Evolutionary conservation across 768 basidiomycete species (phyloP).

Genomic region (Mycena olivaceomarginata): DNA sequence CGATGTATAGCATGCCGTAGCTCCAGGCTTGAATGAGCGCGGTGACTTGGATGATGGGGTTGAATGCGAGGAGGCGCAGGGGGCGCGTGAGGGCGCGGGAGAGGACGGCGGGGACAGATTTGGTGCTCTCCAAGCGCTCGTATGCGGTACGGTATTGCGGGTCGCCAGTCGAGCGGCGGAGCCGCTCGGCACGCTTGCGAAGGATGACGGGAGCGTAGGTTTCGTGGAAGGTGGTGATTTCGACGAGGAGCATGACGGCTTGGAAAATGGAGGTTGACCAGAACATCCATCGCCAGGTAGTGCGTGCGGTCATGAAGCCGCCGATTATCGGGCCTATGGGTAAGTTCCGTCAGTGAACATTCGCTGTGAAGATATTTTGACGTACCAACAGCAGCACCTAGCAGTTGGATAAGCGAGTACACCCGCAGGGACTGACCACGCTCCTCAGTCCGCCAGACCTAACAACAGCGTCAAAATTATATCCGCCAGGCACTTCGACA

Average conservation of each 20-base stretch:
- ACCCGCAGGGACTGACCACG: background rate
- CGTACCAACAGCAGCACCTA: background rate
- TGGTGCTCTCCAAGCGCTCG: background rate
- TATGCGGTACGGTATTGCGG: background rate
- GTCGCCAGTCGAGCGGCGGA: background rate
- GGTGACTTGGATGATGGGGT: background rate
- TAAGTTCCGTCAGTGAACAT: background rate
- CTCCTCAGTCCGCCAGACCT: conserved; percentile 1
- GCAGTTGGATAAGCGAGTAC: background rate
- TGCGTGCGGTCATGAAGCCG: conserved; percentile 7
- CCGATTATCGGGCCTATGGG: background rate
- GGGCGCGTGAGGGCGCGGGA: background rate
- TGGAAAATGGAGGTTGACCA: background rate
- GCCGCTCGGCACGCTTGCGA: background rate
- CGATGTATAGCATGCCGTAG: conserved; percentile 5
- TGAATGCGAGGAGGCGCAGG: conserved; percentile 3
- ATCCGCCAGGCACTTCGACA: background rate
- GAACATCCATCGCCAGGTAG: conserved; percentile 7
- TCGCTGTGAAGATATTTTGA: background rate
- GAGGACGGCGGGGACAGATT: background rate
- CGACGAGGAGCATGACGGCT: background rate
- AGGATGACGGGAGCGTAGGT: background rate
- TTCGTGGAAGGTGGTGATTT: background rate
- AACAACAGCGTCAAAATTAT: background rate
- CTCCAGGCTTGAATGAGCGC: conserved; percentile 4